A percentile compares a stretch with the other conserved stretches of the same genome.
phyloP scores from a whole-genome alignment of 2,329 filamentous ascomycete genomes.

The Malbranchea cinnamomea region DNA sequence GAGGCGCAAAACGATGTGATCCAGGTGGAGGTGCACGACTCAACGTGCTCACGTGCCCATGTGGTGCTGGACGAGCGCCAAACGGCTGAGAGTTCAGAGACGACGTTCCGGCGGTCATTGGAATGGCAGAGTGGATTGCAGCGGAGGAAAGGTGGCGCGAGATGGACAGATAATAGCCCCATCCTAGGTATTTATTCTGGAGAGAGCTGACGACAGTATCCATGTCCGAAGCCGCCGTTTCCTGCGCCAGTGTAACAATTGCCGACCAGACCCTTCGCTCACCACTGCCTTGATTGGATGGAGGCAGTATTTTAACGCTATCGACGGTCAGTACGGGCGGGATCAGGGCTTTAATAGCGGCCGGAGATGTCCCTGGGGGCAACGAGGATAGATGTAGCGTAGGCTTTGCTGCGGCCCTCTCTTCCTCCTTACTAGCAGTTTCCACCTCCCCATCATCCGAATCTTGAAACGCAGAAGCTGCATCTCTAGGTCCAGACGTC shows the following conservation, averaged over 20 bases:
- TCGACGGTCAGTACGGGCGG: slow-evolving; percentile 49
- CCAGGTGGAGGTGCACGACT: slow-evolving; percentile 35
- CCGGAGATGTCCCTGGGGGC: slow-evolving; percentile 37
- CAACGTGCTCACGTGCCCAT: slow-evolving; percentile 30
- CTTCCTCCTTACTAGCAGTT: slow-evolving; percentile 24
- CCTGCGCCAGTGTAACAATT: slow-evolving; percentile 65
- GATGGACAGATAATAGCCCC: slow-evolving; percentile 65
- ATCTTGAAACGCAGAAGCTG: slow-evolving; percentile 26
- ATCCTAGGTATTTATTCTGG: slow-evolving; percentile 74
- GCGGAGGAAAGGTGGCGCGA: slow-evolving; percentile 72
- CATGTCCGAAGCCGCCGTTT: slow-evolving; percentile 70
- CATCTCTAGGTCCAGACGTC: slow-evolving; percentile 16
- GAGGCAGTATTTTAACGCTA: slow-evolving; percentile 54
- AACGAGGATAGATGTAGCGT: slow-evolving; percentile 40
- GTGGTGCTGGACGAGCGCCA: slow-evolving; percentile 54
- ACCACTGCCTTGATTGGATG: slow-evolving; percentile 24
- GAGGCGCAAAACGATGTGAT: slow-evolving; percentile 55
- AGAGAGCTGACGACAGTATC: slow-evolving; percentile 63
- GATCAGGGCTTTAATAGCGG: slow-evolving; percentile 35
- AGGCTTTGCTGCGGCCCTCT: slow-evolving; percentile 37
- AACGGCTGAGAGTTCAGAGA: slow-evolving; percentile 50
- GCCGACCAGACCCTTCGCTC: slow-evolving; percentile 62
- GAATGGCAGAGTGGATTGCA: slow-evolving; percentile 42
- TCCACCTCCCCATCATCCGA: slow-evolving; percentile 31
- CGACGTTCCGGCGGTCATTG: slow-evolving; percentile 32